phyloP scores from a whole-genome alignment of 331 rosid genomes.

The Quercus tomentella region DNA sequence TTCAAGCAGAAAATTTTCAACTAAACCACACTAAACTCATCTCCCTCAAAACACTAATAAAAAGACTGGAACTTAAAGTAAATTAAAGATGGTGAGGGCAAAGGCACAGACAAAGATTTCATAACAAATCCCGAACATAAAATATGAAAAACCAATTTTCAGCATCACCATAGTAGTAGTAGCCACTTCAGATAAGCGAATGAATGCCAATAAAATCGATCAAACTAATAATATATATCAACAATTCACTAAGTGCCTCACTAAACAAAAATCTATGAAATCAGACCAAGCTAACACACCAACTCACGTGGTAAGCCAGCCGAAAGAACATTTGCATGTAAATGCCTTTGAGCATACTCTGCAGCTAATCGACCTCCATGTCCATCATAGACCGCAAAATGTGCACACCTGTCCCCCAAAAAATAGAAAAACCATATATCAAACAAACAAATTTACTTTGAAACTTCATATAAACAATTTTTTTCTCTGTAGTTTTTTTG shows the following conservation, averaged over 20 bases:
- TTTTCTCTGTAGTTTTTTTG: too few relatives aligned
- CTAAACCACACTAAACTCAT: too few relatives aligned
- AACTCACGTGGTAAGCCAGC: slow-evolving; percentile 99
- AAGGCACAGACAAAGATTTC: not conserved
- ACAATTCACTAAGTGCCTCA: slow-evolving; percentile 6
- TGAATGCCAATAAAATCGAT: not conserved
- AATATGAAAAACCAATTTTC: not conserved
- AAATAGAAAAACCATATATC: not conserved
- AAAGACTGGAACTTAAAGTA: not conserved
- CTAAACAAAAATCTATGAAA: slow-evolving; percentile 28
- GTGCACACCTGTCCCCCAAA: slow-evolving; percentile 54
- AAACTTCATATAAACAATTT: not conserved
- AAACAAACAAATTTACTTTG: not conserved
- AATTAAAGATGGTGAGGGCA: not conserved
- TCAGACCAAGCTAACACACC: slow-evolving; percentile 91
- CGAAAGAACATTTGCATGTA: slow-evolving; percentile 72
- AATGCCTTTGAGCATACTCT: slow-evolving; percentile 70
- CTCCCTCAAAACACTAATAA: not conserved
- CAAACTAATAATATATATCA: not conserved
- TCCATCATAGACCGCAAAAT: slow-evolving; percentile 90
- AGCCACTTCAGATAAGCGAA: not conserved
- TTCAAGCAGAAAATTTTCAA: too few relatives aligned
- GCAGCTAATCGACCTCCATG: slow-evolving; percentile 96
- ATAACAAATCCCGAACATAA: not conserved
- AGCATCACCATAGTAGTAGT: not conserved